Conservation (phyloP, 306 rosid genomes). For the Fragaria vesca region DNA sequence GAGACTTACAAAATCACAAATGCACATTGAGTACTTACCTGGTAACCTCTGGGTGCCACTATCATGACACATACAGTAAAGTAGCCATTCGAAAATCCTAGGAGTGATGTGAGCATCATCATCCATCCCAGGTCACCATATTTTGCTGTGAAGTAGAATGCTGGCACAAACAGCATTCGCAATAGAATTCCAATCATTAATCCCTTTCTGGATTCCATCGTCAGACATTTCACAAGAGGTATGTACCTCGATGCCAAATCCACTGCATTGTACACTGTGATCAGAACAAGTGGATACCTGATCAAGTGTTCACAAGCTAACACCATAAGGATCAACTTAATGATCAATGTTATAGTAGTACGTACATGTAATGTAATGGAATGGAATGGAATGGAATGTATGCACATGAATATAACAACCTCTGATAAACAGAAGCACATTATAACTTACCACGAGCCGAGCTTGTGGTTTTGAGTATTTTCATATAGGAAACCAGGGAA, state of each 20-base stretch:
- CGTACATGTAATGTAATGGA: not conserved
- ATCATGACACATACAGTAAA: slow-evolving; percentile 77
- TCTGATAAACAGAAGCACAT: not conserved
- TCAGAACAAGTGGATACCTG: slow-evolving; percentile 72
- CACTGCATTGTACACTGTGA: slow-evolving; percentile 56
- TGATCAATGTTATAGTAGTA: not conserved
- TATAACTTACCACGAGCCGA: slow-evolving; percentile 65
- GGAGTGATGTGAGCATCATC: slow-evolving; percentile 58
- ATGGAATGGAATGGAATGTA: too few species aligned
- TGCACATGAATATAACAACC: not conserved
- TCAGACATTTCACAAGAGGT: slow-evolving; percentile 57
- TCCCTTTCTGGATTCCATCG: slow-evolving; percentile 67
- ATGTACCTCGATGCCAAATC: slow-evolving; percentile 63
- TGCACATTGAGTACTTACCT: slow-evolving; percentile 34
- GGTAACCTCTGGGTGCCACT: slow-evolving; percentile 72
- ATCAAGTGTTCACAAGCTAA: not conserved
- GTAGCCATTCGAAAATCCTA: slow-evolving; percentile 69
- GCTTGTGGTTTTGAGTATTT: slow-evolving; percentile 68
- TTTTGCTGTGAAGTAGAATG: slow-evolving; percentile 76
- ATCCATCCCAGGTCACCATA: slow-evolving; percentile 84
- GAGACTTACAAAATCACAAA: not conserved
- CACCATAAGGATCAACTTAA: not conserved
- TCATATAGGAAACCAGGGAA: slow-evolving; percentile 84
- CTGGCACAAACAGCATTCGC: slow-evolving; percentile 62
- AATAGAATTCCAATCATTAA: slow-evolving; percentile 37